phyloP scores from a whole-genome alignment of 768 basidiomycete genomes.

The Leccinum ochraceum region DNA sequence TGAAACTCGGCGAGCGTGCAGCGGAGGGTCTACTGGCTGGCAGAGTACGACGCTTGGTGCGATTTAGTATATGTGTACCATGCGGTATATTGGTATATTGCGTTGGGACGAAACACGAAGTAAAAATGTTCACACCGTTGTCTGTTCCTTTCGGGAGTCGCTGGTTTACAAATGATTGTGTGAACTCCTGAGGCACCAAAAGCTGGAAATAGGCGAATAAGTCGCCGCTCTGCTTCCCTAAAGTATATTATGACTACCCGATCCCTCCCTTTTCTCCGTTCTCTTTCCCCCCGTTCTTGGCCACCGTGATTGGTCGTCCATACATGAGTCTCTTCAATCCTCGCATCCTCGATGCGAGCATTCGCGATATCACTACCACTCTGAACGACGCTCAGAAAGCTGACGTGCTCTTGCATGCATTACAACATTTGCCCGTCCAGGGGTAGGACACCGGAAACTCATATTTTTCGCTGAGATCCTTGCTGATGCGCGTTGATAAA shows the following conservation, averaged over 20 bases:
- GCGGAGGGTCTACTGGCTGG: too few relatives aligned
- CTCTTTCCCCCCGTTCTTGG: not conserved
- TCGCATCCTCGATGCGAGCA: constrained; percentile 74
- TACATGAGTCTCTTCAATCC: constrained; percentile 62
- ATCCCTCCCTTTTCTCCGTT: not conserved
- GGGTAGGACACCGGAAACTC: constrained; percentile 43
- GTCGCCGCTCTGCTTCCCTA: constrained; percentile 18
- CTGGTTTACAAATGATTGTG: not conserved
- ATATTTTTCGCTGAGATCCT: constrained; percentile 6
- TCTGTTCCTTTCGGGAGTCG: not conserved
- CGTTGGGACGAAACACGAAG: not conserved
- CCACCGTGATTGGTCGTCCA: not conserved
- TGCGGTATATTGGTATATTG: not conserved
- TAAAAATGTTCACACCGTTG: not conserved
- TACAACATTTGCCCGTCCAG: constrained; percentile 75
- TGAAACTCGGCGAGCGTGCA: not conserved
- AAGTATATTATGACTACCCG: not conserved
- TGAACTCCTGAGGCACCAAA: constrained; percentile 3
- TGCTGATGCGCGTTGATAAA: constrained; percentile 17
- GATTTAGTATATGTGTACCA: not conserved
- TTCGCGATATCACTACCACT: constrained; percentile 62
- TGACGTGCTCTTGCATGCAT: constrained; percentile 74
- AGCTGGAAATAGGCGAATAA: constrained; percentile 8
- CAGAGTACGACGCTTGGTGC: not conserved
- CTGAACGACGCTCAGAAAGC: constrained; percentile 67